A percentile compares a stretch with the other conserved stretches of the same genome.
These are phyloP conservation scores for Podospora comata DNA, from an alignment of 495 filamentous ascomycete species.

Conservation along the genomic window DNA sequence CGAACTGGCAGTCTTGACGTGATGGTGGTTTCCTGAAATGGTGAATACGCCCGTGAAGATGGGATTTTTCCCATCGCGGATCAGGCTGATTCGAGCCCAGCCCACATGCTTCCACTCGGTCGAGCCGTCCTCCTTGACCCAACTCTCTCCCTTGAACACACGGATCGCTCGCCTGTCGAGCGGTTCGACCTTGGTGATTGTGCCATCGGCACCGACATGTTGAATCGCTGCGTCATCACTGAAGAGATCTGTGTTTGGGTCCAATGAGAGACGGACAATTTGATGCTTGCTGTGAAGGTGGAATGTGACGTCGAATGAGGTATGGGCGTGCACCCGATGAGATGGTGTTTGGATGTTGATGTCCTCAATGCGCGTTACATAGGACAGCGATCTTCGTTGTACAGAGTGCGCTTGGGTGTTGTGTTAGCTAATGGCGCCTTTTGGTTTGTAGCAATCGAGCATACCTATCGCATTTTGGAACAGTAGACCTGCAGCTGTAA, in stretches of 20 bases:
- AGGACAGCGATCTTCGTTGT: conserved; percentile 70
- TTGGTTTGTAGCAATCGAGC: conserved; percentile 16
- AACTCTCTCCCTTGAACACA: conserved; percentile 78
- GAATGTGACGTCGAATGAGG: conserved; percentile 81
- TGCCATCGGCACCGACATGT: conserved; percentile 68
- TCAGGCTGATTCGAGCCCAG: conserved; percentile 78
- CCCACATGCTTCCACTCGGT: conserved; percentile 74
- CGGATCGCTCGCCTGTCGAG: conserved; percentile 70
- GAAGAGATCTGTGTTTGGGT: conserved; percentile 91
- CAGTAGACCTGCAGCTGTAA: conserved; percentile 32
- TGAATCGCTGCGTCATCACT: conserved; percentile 69
- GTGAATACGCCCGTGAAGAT: conserved; percentile 91
- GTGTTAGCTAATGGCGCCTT: not conserved
- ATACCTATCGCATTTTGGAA: conserved; percentile 34
- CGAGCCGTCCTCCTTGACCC: conserved; percentile 58
- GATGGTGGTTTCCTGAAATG: conserved; percentile 75
- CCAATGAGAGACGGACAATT: conserved; percentile 72
- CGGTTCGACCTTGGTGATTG: conserved; percentile 55
- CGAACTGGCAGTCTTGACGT: conserved; percentile 72
- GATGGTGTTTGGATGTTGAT: conserved; percentile 74
- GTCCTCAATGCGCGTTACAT: conserved; percentile 70
- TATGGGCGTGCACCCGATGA: conserved; percentile 71
- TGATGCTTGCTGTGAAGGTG: conserved; percentile 62
- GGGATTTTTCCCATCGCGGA: conserved; percentile 70
- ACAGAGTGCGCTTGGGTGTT: conserved; percentile 60